These are phyloP conservation scores for Lanmaoa rubissima DNA, from an alignment of 768 basidiomycete genomes.

Conservation along the genomic window DNA sequence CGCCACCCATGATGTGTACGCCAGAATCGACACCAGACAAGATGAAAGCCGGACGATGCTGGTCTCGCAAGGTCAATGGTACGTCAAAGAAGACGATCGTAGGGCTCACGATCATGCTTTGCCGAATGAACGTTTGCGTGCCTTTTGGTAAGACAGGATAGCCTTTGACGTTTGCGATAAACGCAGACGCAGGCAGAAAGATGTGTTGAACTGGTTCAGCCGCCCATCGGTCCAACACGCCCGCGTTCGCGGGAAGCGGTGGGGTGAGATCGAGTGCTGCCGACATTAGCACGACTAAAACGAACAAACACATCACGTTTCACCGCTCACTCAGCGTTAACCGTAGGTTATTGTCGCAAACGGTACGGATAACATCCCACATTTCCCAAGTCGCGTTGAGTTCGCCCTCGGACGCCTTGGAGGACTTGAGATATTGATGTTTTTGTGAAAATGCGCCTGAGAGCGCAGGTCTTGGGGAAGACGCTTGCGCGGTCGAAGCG, in stretches of 20 bases:
- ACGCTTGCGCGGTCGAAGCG: conserved; percentile 18
- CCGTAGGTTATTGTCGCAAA: conserved; percentile 81
- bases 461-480: conserved; percentile 17
- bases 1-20: conserved; percentile 78
- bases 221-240: conserved; percentile 82
- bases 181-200: conserved; percentile 85
- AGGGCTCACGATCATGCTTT: conserved; percentile 76
- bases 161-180: conserved; percentile 93
- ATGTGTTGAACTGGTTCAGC: conserved; percentile 91
- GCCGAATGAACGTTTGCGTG: conserved; percentile 86
- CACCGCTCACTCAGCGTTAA: conserved; percentile 74
- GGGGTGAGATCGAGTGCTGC: conserved; percentile 90
- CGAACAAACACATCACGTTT: conserved; percentile 1
- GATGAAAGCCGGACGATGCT: conserved; percentile 87
- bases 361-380: conserved; percentile 92
- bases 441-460: conserved; percentile 25
- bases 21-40: conserved; percentile 64
- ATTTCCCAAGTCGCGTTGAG: conserved; percentile 91
- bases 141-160: conserved; percentile 96
- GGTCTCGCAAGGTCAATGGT: conserved; percentile 21
- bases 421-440: conserved; percentile 22
- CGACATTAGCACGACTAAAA: conserved; percentile 11
- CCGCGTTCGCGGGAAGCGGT: conserved; percentile 75
- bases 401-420: conserved; percentile 49
- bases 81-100: conserved; percentile 13